Percentiles rank a stretch among this genome's conserved stretches.
These are phyloP conservation scores for Colletotrichum melonis DNA, from an alignment of 2,329 filamentous ascomycete genomes.

Conservation along the genomic window DNA sequence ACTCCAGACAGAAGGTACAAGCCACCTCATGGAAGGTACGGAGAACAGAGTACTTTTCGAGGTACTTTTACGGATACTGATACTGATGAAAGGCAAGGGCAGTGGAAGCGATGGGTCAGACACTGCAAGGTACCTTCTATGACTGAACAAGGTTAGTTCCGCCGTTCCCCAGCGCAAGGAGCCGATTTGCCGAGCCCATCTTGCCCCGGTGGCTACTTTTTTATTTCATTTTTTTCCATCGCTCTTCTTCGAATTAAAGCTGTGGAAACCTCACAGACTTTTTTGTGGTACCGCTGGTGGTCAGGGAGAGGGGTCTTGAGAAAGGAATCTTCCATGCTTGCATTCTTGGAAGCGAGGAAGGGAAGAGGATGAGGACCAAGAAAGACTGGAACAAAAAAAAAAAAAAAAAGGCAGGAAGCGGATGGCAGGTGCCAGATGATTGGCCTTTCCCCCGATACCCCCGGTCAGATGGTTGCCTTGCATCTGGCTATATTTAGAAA, in stretches of 20 bases:
- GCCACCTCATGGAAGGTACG: no score
- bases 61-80: no score
- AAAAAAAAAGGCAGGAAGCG: constrained; percentile 18
- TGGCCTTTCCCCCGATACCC: constrained; percentile 3
- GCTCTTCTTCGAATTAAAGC: constrained; percentile 17
- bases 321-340: no score
- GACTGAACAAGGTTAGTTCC: constrained; percentile 2
- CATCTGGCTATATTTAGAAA: constrained; percentile 18
- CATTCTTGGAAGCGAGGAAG: not conserved
- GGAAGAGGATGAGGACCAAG: not conserved
- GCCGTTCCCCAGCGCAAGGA: not conserved
- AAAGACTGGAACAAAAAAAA: not conserved
- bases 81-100: not conserved
- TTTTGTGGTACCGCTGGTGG: not conserved
- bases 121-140: not conserved
- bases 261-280: not conserved
- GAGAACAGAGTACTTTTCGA: no score
- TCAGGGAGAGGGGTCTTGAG: not conserved
- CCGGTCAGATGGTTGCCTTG: constrained; percentile 15
- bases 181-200: constrained; percentile 29
- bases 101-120: not conserved
- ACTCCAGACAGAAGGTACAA: not conserved
- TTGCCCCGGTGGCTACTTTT: constrained; percentile 8
- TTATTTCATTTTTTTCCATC: constrained; percentile 12
- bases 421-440: constrained; percentile 7